Evolutionary conservation across 2,329 filamentous ascomycete genomes (phyloP).

Genomic region (Rhynchosporium secalis): DNA sequence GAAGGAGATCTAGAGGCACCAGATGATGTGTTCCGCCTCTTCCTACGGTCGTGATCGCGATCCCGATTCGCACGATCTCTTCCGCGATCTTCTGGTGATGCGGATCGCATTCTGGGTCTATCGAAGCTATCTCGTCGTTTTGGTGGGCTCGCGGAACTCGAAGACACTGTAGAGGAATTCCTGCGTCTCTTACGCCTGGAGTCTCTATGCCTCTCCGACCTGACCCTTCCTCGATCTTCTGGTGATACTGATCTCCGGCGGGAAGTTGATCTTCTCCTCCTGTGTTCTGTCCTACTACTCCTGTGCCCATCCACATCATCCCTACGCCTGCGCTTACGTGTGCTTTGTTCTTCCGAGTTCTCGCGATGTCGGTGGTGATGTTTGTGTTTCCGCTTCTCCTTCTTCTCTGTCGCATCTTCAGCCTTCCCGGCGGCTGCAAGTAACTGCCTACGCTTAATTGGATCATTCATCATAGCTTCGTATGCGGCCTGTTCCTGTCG

Average conservation of each 20-base stretch:
- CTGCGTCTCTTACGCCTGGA: conserved; percentile 24
- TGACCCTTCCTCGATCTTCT: conserved; percentile 27
- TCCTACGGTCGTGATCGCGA: conserved; percentile 25
- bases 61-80: conserved; percentile 26
- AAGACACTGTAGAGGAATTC: conserved; percentile 35
- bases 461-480: conserved; percentile 77
- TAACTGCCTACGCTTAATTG: conserved; percentile 65
- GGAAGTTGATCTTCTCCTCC: conserved; percentile 46
- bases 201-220: conserved; percentile 26
- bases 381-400: conserved; percentile 48
- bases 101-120: conserved; percentile 32
- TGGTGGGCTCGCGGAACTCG: conserved; percentile 34
- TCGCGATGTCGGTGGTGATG: conserved; percentile 44
- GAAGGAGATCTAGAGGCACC: conserved; percentile 42
- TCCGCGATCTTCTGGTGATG: conserved; percentile 36
- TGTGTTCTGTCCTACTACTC: conserved; percentile 41
- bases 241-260: conserved; percentile 38
- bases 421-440: conserved; percentile 62
- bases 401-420: conserved; percentile 47
- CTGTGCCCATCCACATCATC: conserved; percentile 43
- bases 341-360: conserved; percentile 42
- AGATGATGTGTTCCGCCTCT: conserved; percentile 34
- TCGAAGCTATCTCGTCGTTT: conserved; percentile 29
- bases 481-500: conserved; percentile 83
- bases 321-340: conserved; percentile 47